phyloP scores from a whole-genome alignment of 768 basidiomycete species.

The Strobilomyces echinocephalus region DNA sequence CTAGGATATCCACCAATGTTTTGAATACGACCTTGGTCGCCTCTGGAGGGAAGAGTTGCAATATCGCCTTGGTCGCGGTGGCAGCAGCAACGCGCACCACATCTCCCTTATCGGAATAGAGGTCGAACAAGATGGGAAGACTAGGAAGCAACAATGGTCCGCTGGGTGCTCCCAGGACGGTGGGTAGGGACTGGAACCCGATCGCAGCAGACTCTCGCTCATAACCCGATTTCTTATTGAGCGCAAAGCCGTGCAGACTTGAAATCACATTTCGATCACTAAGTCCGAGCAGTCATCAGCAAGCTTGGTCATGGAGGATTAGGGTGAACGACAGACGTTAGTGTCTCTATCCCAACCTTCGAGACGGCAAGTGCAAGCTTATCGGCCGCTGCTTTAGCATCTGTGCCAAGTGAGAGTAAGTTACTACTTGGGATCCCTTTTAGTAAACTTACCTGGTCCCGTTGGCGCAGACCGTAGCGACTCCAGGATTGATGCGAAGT shows the following conservation, averaged over 20 bases:
- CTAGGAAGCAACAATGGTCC: slow-evolving; percentile 75
- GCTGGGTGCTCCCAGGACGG: slow-evolving; percentile 60
- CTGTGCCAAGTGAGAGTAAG: slow-evolving; percentile 34
- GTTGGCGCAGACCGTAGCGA: slow-evolving; percentile 56
- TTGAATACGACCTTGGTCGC: slow-evolving; percentile 65
- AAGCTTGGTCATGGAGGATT: background rate
- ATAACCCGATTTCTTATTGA: slow-evolving; percentile 82
- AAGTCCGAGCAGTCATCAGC: slow-evolving; percentile 14
- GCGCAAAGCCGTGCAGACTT: slow-evolving; percentile 62
- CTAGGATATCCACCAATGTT: slow-evolving; percentile 66
- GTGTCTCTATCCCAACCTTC: slow-evolving; percentile 56
- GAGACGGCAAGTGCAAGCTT: slow-evolving; percentile 68
- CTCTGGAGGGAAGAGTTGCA: slow-evolving; percentile 83
- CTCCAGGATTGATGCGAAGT: slow-evolving; percentile 42
- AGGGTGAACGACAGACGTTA: slow-evolving; percentile 43
- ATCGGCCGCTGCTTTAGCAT: slow-evolving; percentile 83
- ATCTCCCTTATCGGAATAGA: slow-evolving; percentile 92
- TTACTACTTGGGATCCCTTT: background rate
- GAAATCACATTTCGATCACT: slow-evolving; percentile 62
- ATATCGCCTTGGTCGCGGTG: slow-evolving; percentile 73
- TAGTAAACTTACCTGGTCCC: slow-evolving; percentile 44
- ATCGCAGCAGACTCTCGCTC: slow-evolving; percentile 86
- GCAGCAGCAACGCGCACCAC: slow-evolving; percentile 82
- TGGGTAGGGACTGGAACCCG: slow-evolving; percentile 71
- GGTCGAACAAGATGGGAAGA: slow-evolving; percentile 72